Evolutionary conservation across 352 stramenopile species (phyloP).

Genomic region (Achlya hypogyna): DNA sequence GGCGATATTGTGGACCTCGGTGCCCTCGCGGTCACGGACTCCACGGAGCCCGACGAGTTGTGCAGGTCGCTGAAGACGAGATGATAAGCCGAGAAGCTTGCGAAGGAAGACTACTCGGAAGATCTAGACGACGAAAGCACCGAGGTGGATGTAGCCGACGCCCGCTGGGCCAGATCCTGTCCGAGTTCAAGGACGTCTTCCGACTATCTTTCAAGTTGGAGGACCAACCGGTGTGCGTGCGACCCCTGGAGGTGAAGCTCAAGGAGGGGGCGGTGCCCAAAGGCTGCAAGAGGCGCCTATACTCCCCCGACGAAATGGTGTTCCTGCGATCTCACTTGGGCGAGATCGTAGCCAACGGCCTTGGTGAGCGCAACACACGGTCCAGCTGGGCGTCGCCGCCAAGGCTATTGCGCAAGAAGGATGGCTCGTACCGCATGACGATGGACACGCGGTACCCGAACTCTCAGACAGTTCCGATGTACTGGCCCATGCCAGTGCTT

Average conservation of each 20-base stretch:
- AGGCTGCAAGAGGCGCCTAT: neutral
- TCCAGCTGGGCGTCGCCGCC: slow-evolving; percentile 20
- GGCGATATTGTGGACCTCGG: no score
- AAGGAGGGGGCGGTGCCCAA: neutral
- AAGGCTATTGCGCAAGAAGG: slow-evolving; percentile 20
- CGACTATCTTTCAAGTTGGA: neutral
- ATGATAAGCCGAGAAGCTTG: no score
- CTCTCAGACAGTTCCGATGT: slow-evolving; percentile 13
- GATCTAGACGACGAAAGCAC: neutral
- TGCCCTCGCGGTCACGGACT: no score
- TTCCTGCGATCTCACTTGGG: slow-evolving; percentile 20
- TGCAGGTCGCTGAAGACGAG: neutral
- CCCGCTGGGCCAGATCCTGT: neutral
- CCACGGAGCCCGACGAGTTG: no score
- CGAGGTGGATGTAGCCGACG: neutral
- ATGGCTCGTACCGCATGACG: slow-evolving; percentile 18
- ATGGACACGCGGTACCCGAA: slow-evolving; percentile 21
- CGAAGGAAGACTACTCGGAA: no score
- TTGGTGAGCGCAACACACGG: slow-evolving; percentile 14
- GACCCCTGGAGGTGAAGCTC: slow-evolving; percentile 9
- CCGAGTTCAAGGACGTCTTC: slow-evolving; percentile 5
- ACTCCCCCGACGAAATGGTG: slow-evolving; percentile 10
- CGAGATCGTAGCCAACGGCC: slow-evolving; percentile 19
- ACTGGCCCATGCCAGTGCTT: slow-evolving; percentile 21
- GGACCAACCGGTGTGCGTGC: neutral